Conservation (phyloP, 2,329 filamentous ascomycete genomes). For the Fusarium sp. region DNA sequence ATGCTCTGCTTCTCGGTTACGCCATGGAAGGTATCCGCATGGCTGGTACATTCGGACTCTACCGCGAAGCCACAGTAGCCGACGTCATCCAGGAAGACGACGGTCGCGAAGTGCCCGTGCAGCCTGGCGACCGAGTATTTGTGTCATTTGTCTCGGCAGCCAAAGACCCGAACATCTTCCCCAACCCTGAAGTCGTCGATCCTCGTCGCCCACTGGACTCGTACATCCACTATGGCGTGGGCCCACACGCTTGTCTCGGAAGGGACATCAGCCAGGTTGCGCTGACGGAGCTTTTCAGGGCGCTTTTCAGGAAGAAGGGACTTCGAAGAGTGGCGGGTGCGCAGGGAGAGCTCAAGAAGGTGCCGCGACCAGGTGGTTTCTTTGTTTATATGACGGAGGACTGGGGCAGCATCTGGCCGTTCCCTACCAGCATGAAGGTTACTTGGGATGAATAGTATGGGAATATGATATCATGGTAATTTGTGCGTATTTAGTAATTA, state of each 20-base stretch:
- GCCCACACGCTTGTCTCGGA: conserved; percentile 73
- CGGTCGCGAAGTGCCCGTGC: conserved; percentile 62
- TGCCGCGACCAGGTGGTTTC: conserved; percentile 66
- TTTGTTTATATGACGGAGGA: conserved; percentile 75
- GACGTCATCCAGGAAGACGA: conserved; percentile 65
- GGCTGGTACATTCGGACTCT: conserved; percentile 71
- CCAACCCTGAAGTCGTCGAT: conserved; percentile 69
- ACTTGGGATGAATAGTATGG: conserved; percentile 58
- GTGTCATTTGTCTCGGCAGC: conserved; percentile 70
- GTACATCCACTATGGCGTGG: conserved; percentile 74
- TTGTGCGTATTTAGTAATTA: neutral
- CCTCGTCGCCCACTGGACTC: conserved; percentile 71
- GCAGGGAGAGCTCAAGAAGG: conserved; percentile 76
- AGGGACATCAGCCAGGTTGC: conserved; percentile 70
- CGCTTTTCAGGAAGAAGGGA: conserved; percentile 70
- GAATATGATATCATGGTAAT: conserved; percentile 17
- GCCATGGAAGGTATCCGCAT: conserved; percentile 79
- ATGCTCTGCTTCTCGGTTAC: conserved; percentile 75
- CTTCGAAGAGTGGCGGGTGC: conserved; percentile 71
- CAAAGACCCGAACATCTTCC: conserved; percentile 69
- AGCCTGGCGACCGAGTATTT: conserved; percentile 70
- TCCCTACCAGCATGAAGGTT: conserved; percentile 66
- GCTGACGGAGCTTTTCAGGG: conserved; percentile 75
- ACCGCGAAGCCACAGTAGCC: conserved; percentile 64
- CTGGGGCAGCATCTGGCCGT: conserved; percentile 64